Percentiles rank a stretch among this genome's conserved stretches.
Evolutionary conservation across 805 yeast species (phyloP).

Genomic region (Monosporozyma solicola): DNA sequence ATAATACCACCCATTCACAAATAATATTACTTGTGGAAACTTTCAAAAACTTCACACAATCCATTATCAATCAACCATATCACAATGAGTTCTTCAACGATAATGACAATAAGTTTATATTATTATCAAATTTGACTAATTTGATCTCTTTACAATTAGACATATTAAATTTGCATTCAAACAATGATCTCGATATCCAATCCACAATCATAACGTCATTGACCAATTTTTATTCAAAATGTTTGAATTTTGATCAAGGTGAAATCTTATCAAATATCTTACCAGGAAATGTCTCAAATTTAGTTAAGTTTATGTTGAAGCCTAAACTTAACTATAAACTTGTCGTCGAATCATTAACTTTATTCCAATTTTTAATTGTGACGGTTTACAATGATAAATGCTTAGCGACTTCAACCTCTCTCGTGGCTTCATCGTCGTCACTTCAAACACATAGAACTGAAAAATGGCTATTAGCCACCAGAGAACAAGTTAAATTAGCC

Average conservation of each 20-base stretch:
- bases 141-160: conserved; percentile 37
- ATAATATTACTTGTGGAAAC: background rate
- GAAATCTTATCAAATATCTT: conserved; percentile 40
- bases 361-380: conserved; percentile 26
- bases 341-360: conserved; percentile 22
- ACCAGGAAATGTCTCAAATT: conserved; percentile 43
- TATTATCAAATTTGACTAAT: conserved; percentile 39
- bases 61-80: conserved; percentile 17
- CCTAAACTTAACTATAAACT: conserved; percentile 33
- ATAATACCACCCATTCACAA: background rate
- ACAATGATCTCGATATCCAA: conserved; percentile 26
- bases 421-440: background rate
- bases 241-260: conserved; percentile 34
- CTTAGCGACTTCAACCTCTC: conserved; percentile 14
- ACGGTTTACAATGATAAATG: conserved; percentile 37
- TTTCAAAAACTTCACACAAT: background rate
- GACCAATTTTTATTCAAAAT: conserved; percentile 26
- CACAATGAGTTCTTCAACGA: conserved; percentile 11
- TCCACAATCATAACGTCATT: conserved; percentile 30
- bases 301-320: conserved; percentile 34
- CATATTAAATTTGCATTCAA: conserved; percentile 16
- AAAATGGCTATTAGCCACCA: conserved; percentile 48
- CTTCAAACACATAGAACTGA: conserved; percentile 33
- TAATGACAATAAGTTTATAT: conserved; percentile 7
- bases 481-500: conserved; percentile 41